Conservation (phyloP, 2,329 filamentous ascomycete genomes). For the Didymella pinodella region DNA sequence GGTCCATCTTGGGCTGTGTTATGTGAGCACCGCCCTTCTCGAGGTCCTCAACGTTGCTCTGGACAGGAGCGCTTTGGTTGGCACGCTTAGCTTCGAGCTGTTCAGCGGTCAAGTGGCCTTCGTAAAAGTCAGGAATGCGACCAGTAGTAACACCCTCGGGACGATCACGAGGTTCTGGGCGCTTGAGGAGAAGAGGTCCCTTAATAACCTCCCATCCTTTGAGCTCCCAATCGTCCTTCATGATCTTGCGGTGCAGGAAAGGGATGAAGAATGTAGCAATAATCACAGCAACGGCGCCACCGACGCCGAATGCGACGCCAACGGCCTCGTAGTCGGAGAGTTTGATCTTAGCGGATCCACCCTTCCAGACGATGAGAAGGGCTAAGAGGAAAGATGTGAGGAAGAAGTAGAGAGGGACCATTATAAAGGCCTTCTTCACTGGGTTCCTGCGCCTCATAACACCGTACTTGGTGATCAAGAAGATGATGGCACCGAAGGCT, state of each 20-base stretch:
- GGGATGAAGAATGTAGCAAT: neutral
- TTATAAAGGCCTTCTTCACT: constrained; percentile 60
- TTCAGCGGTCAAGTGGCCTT: neutral
- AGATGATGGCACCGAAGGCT: constrained; percentile 63
- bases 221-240: neutral
- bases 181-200: neutral
- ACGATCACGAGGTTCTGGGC: neutral
- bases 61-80: neutral
- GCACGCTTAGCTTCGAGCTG: neutral
- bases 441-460: constrained; percentile 64
- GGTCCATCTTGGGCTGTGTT: neutral
- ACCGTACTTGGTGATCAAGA: constrained; percentile 64
- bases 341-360: neutral
- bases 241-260: neutral
- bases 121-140: neutral
- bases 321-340: neutral
- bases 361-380: neutral
- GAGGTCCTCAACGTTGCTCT: neutral
- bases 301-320: neutral
- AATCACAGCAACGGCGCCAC: neutral
- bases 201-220: neutral
- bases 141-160: neutral
- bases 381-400: neutral
- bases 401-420: constrained; percentile 44
- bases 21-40: neutral